Evolutionary conservation across 768 basidiomycete species (phyloP), one percentile per base, ranked within the genome.

Genomic region (Pulveroboletus sp.): DNA sequence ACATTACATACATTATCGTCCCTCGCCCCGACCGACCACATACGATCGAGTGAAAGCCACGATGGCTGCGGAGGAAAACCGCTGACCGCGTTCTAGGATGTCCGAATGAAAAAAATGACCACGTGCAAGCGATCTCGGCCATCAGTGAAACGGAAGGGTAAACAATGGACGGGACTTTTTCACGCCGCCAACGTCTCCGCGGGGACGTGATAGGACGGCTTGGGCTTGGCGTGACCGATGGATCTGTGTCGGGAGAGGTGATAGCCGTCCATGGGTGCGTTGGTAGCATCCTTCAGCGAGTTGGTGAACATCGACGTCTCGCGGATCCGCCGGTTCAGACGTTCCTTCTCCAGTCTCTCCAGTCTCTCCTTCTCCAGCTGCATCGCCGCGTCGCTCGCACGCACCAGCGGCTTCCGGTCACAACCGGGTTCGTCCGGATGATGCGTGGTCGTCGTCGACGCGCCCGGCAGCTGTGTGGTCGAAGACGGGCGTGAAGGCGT

Each of bases 371-470:
- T 76, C 59, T 81, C 80, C 22, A 79, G 59, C 14, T 74, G 78
- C 68, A 75, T 73, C 5, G 80, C 81, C 42, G 73, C 77, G 32
- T 72, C 73, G 49, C 79, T 81, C 10, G 81, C 81, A 44, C 73
- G 72, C 20, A 77, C 78, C 23, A 76, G 42, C 31, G 64, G 64
- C 40, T 62, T 62, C 29, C 62, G 51, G 20, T 63, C 61, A 16
- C 39, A 16, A 35, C 38, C 6, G 2, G 31, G 32, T 4, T 63
- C 60, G 1, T 63, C 58, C 5, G 53, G 34, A 24, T 58, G 38
- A 12, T 54, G 58, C 22, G 42, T 43, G 0, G 42, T 49, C 12
- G 61, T 56, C 40, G 57, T 58, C 23, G 59, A 60, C 23, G 57
- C 55, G 5, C 57, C 54, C 4, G 61, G 36, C 1, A 47, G 45